Evolutionary conservation across 306 rosid species (phyloP), one percentile per base, ranked within the genome.

Genomic region (Dalbergia cochinchinensis): DNA sequence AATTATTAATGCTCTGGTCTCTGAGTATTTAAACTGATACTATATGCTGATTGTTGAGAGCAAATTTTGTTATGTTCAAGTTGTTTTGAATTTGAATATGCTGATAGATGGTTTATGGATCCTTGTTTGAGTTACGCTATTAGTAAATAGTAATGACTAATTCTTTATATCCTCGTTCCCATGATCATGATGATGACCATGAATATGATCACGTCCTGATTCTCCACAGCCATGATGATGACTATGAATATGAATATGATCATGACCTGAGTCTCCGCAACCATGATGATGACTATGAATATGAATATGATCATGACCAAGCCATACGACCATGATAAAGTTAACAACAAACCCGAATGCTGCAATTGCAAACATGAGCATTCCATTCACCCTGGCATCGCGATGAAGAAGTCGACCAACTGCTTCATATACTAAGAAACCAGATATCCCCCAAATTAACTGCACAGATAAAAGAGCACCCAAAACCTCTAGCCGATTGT

Each of bases 391-490:
- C 77, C 22, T 69, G 59, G 68, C 87, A 4, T 60, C 81, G 59
- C 6, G 71, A 34, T 78, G 59, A 69, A 90, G 68, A 71, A 93
- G 80, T 84, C 94, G 85, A 69, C 84, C 80, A 5, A 91, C 73
- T 41, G 97, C 97, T 87, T 93, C 97, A 80, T 90, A 88, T 71
- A 91, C 89, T 65, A 95, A 83, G 77, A 87, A 39, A 69, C 90
- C 93, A 82, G 99, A 90, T 83, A 95, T 86, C 62, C 83, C 76
- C 99, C 99, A 95, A 71, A 95, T 91, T 50, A 95, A 85, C 87
- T 88, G 98, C 63, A 93, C 89, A 34, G 99, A 95, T 9, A 91
- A 47, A 80, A 95, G 96, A 16, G 99, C 98, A 20, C 98, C 97
- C 74, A 95, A 63, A 78, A 95, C 94, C 86, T 95, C 99, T 13